Evolutionary conservation across 441 rosid genomes (phyloP), one percentile per base, ranked within the genome.

Genomic region (Isatis lusitanica): DNA sequence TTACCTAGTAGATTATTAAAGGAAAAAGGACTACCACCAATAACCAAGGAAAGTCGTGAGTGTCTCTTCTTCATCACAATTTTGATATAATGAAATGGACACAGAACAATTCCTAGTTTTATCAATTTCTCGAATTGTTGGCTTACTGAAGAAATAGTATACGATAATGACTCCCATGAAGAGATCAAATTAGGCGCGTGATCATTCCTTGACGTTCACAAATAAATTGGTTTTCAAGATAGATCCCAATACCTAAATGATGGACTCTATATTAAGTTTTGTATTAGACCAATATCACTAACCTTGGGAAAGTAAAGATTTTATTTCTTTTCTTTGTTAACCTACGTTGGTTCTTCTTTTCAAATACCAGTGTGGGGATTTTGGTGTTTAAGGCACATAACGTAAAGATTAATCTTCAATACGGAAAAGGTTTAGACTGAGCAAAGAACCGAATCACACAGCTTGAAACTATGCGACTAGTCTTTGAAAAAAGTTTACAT

Each of bases 1-100:
- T n/a, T n/a, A n/a, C n/a, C n/a, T n/a, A n/a, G n/a, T n/a, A n/a
- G n/a, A n/a, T 63, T 69, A 43, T 61, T 43, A 68, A 75, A 75
- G 60, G 65, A 62, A 28, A 52, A 13, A 63, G 44, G 79, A 75
- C 79, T 69, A 28, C 70, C 79, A 75, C 71, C 64, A 75, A 75
- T 69, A 26, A 17, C 36, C 6, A 70, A 69, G 2, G 26, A 56
- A 63, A 69, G 71, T 63, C 44, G 36, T 30, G 52, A 62, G 65
- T 63, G 63, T 72, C 70, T 43, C 38, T 33, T 43, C 35, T 60
- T 42, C 36, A 30, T 75, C 18, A 6, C 28, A 7, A 35, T 42
- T 21, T 21, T 62, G 43, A 64, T 56, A 17, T 26, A 15, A 73
- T 35, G 71, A 69, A 69, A 63, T 53, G 42, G 66, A 69, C 73